phyloP scores from a whole-genome alignment of 164 flowering plant genomes.

The Platanus orientalis region DNA sequence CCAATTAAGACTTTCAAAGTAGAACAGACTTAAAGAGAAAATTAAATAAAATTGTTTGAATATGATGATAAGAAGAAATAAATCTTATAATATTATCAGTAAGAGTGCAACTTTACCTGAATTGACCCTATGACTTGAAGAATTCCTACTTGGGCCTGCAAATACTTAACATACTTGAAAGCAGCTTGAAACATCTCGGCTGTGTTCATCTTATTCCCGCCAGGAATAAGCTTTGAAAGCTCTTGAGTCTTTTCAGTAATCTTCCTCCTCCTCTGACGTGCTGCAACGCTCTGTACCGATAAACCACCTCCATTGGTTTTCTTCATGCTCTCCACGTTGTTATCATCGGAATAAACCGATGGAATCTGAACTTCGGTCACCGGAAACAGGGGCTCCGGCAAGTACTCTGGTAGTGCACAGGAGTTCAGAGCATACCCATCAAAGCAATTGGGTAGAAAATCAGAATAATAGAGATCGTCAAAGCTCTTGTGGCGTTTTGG shows the following conservation, averaged over 20 bases:
- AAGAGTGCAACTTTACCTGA: background rate
- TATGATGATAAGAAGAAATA: too few relatives aligned
- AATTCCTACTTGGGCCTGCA: slow-evolving; percentile 69
- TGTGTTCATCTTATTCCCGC: slow-evolving; percentile 77
- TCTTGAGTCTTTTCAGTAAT: slow-evolving; percentile 83
- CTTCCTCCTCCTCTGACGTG: slow-evolving; percentile 80
- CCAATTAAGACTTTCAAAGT: too few relatives aligned
- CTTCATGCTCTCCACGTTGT: background rate
- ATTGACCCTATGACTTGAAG: slow-evolving; percentile 36
- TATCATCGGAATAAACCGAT: background rate
- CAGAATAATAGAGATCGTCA: background rate
- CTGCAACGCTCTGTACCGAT: slow-evolving; percentile 78
- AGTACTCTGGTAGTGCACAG: background rate
- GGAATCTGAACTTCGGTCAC: background rate
- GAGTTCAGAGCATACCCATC: background rate
- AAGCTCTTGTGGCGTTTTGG: slow-evolving; percentile 10
- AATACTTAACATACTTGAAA: slow-evolving; percentile 59
- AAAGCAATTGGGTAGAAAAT: background rate
- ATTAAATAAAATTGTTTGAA: too few relatives aligned
- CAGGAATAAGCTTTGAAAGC: slow-evolving; percentile 81
- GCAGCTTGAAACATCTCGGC: slow-evolving; percentile 88
- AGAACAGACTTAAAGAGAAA: too few relatives aligned
- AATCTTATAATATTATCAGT: background rate
- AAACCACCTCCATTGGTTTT: slow-evolving; percentile 11
- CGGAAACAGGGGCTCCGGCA: background rate